Evolutionary conservation across 2,329 filamentous ascomycete genomes (phyloP), one percentile per base, ranked within the genome.

Genomic region (Calycina herbarum): DNA sequence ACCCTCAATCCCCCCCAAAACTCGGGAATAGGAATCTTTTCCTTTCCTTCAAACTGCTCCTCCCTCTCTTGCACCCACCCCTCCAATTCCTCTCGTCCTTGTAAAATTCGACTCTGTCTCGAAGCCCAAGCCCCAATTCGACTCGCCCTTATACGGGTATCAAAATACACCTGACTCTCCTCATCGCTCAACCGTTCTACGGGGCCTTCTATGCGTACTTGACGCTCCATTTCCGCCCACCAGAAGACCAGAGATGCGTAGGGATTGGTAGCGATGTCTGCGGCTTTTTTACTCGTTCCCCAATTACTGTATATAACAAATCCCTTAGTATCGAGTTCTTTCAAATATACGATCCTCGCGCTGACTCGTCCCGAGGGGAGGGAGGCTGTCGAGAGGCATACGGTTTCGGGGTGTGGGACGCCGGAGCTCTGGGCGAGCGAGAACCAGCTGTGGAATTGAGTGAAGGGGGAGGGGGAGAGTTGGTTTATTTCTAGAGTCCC

Each of bases 261-360:
- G 33, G 86, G 85, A 78, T 98, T 99, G 3, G 79, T 83, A 27
- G 81, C 83, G 6, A 95, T 80, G 76, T 97, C 92, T 60, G 79
- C 75, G 0, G 88, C 86, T 80, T 89, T 87, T 73, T 84, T 80
- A 66, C 88, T 92, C 0, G 91, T 95, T 67, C 87, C 93, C 81
- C 94, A 94, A 78, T 99, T 99, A 75, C 87, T 91, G 83, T 98
- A 99, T 59, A 99, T 83, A 56, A 98, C 93, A 79, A 96, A 99
- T 17, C 94, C 93, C 24, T 77, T 79, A 5, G 78, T 73, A 78
- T 98, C 94, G 29, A 98, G 87, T 82, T 98, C 95, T 80, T 99
- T 99, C 71, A 99, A 85, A 79, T 98, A 99, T 45, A 99, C 93
- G 71, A 93, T 85, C 66, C 95, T 92, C 3, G 92, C 89, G 58